Evolutionary conservation across 176 grass and related monocot genomes (phyloP).

Genomic region (Oryza nivara): DNA sequence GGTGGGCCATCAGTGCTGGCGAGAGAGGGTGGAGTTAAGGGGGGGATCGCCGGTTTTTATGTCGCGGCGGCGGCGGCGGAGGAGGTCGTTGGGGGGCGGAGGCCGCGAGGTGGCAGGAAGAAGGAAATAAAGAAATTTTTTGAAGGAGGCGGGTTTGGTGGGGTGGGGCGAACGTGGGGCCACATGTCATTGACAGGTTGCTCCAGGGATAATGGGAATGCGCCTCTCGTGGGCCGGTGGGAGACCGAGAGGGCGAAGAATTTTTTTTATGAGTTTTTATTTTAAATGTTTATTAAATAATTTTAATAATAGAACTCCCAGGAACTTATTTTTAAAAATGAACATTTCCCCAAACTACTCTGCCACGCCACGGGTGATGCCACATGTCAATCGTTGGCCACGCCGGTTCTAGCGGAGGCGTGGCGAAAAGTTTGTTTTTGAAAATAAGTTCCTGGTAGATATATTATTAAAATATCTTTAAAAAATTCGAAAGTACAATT

Average conservation of each 20-base stretch:
- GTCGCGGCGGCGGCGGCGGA: conserved; percentile 17
- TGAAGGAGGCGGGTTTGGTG: conserved; percentile 34
- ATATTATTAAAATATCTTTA: too few relatives aligned
- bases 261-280: too few relatives aligned
- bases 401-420: too few relatives aligned
- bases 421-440: too few relatives aligned
- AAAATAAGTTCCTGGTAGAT: too few relatives aligned
- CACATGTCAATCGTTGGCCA: too few relatives aligned
- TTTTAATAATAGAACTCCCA: too few relatives aligned
- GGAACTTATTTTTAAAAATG: too few relatives aligned
- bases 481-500: too few relatives aligned
- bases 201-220: neutral
- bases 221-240: neutral
- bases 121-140: conserved; percentile 23
- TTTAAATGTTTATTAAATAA: too few relatives aligned
- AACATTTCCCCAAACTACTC: too few relatives aligned
- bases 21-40: neutral
- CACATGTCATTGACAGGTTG: neutral
- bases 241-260: neutral
- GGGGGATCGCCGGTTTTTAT: neutral
- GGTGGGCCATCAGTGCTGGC: conserved; percentile 38
- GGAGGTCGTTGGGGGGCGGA: conserved; percentile 35
- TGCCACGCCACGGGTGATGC: too few relatives aligned
- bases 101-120: conserved; percentile 35
- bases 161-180: conserved; percentile 7